Base-by-base conservation (phyloP, 1,284 basidiomycete species). In the Moniliella sp. region DNA sequence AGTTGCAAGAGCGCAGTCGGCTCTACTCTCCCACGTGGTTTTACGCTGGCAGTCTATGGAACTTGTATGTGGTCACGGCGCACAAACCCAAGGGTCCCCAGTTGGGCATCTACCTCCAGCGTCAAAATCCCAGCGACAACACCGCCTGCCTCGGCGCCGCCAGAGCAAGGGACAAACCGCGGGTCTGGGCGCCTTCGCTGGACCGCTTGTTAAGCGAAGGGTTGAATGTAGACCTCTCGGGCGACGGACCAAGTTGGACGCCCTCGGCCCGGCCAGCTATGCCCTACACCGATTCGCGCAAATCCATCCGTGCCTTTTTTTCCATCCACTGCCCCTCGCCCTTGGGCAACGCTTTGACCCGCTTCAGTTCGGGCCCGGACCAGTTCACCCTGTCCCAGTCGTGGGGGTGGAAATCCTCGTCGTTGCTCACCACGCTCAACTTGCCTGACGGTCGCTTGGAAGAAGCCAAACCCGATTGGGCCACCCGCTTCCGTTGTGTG, bases 51-150 rank as follows among this genome's bases (percentile, higher is more conserved):
- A 78, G 75, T 3, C 65, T 81, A 21, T 80, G 76, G 23, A 82
- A 83, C 43, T 72, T 83, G 4, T 91, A 88, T 51, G 74, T 86
- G 21, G 82, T 88, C 54, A 70, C 81, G 30, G 71, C 76, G 27
- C 68, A 72, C 39, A 76, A 75, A 64, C 76, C 74, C 47, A 67
- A 66, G 36, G 65, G 65, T 19, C 70, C 71, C 1, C 82, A 91
- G 56, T 67, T 91, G 0, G 83, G 84, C 1, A 73, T 91, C 30
- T 93, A 91, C 50, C 67, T 93, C 2, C 81, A 86, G 53, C 69
- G 83, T 7, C 81, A 86, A 60, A 76, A 73, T 18, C 71, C 66
- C 37, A 68, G 76, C 26, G 78, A 78, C 40, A 7, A 7, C 21
- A 23, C 21, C 8, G n/a, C n/a, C n/a, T n/a, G n/a, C n/a, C n/a